Conservation (phyloP, 1,284 basidiomycete species). For the Fomes fomentarius region DNA sequence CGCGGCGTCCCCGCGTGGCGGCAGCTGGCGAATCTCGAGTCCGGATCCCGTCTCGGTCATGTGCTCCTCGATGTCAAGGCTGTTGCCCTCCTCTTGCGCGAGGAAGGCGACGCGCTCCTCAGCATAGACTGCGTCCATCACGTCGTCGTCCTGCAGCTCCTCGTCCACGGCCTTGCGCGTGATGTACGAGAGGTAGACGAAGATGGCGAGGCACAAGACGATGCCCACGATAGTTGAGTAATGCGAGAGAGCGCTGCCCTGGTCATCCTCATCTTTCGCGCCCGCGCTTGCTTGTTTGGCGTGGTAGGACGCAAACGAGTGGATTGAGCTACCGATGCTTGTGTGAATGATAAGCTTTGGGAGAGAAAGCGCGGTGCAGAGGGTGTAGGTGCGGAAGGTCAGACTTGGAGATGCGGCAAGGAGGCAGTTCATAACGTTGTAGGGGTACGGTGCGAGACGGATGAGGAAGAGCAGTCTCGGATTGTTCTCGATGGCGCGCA, state of each 20-base stretch:
- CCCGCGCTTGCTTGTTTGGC: constrained; percentile 34
- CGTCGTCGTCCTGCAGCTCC: constrained; percentile 62
- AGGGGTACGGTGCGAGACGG: constrained; percentile 82
- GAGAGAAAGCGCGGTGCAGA: constrained; percentile 81
- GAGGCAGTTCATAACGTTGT: constrained; percentile 90
- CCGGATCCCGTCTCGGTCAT: constrained; percentile 41
- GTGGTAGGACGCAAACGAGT: constrained; percentile 78
- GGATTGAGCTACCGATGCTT: constrained; percentile 79
- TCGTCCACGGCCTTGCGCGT: constrained; percentile 83
- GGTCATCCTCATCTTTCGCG: constrained; percentile 38
- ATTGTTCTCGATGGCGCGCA: constrained; percentile 85
- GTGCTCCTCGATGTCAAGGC: constrained; percentile 31
- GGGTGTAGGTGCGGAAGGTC: constrained; percentile 75
- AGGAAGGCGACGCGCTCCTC: constrained; percentile 43
- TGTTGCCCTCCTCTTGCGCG: constrained; percentile 41
- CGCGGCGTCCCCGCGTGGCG: constrained; percentile 8
- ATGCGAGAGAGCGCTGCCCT: constrained; percentile 54
- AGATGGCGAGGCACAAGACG: constrained; percentile 72
- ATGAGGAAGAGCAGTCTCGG: constrained; percentile 86
- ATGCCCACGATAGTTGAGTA: constrained; percentile 75
- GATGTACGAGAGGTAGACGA: constrained; percentile 79
- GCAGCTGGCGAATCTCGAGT: constrained; percentile 19
- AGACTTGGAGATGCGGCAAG: constrained; percentile 87
- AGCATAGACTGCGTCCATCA: constrained; percentile 32
- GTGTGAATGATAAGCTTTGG: constrained; percentile 89